Conservation (phyloP, 1,139 yeast species). For the Martiniozyma asiatica region DNA sequence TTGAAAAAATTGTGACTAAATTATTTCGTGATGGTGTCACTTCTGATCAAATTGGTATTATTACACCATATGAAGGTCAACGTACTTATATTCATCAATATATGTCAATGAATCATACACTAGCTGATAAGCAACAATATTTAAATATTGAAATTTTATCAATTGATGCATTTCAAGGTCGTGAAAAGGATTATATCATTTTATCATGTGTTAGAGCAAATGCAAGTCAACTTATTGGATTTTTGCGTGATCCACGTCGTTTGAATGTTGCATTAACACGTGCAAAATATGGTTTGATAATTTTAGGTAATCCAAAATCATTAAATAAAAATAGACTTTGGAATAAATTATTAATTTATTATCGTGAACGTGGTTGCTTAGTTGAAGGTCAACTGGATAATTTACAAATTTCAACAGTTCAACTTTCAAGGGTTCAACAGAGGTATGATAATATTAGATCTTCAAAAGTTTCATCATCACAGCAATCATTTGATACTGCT, state of each 20-base stretch:
- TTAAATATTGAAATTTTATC: conserved; percentile 76
- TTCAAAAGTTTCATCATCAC: too few relatives aligned
- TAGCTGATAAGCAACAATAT: conserved; percentile 53
- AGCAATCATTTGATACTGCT: conserved; percentile 13
- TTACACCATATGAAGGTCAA: conserved; percentile 94
- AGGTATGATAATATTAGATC: conserved; percentile 7
- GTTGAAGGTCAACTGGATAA: conserved; percentile 89
- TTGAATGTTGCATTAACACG: conserved; percentile 87
- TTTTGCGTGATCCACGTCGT: conserved; percentile 81
- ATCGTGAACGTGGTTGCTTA: conserved; percentile 72
- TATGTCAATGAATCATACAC: conserved; percentile 61
- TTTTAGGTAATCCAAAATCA: conserved; percentile 78
- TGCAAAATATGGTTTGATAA: conserved; percentile 74
- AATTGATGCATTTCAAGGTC: conserved; percentile 93
- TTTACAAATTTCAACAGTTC: conserved; percentile 55
- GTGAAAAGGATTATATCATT: conserved; percentile 86
- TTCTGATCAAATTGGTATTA: conserved; percentile 79
- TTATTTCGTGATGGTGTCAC: conserved; percentile 70
- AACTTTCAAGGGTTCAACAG: conserved; percentile 25
- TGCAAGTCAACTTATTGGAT: conserved; percentile 73
- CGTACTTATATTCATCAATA: conserved; percentile 72
- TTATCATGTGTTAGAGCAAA: conserved; percentile 88
- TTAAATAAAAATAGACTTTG: conserved; percentile 63
- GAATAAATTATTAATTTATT: conserved; percentile 69
- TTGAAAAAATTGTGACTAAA: conserved; percentile 66